Percentiles rank a stretch among this genome's conserved stretches.
These are phyloP conservation scores for Leccinum solheimii DNA, from an alignment of 1,284 basidiomycete species.

Conservation along the genomic window DNA sequence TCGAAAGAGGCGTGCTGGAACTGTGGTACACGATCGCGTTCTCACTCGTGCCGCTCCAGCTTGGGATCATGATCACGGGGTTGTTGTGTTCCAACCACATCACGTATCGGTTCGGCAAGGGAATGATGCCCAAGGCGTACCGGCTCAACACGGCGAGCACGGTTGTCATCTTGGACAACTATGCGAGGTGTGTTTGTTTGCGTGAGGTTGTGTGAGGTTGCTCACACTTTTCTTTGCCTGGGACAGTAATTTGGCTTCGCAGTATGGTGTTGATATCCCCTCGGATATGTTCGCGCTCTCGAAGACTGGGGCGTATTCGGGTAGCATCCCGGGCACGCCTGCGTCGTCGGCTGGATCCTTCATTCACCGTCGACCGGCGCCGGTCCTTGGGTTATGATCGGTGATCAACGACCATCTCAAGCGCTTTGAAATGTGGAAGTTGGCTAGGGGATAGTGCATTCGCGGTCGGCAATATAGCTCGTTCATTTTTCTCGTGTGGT, in stretches of 20 bases:
- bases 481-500: background rate
- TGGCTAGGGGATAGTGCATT: background rate
- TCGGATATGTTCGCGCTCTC: background rate
- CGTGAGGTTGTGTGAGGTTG: background rate
- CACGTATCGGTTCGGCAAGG: constrained; percentile 55
- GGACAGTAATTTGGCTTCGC: background rate
- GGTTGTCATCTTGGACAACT: constrained; percentile 53
- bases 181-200: constrained; percentile 38
- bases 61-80: constrained; percentile 35
- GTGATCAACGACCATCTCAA: background rate
- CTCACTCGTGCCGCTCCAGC: background rate
- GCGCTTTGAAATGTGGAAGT: background rate
- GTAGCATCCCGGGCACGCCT: background rate
- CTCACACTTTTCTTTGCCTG: background rate
- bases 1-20: background rate
- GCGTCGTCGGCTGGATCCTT: background rate
- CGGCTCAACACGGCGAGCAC: constrained; percentile 42
- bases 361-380: background rate
- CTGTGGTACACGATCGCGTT: background rate
- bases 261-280: background rate
- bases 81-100: constrained; percentile 53
- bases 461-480: background rate
- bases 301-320: background rate
- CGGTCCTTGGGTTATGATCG: background rate
- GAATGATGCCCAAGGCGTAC: constrained; percentile 52